Conservation (phyloP, 805 yeast genomes). For the Lachancea thermotolerans region DNA sequence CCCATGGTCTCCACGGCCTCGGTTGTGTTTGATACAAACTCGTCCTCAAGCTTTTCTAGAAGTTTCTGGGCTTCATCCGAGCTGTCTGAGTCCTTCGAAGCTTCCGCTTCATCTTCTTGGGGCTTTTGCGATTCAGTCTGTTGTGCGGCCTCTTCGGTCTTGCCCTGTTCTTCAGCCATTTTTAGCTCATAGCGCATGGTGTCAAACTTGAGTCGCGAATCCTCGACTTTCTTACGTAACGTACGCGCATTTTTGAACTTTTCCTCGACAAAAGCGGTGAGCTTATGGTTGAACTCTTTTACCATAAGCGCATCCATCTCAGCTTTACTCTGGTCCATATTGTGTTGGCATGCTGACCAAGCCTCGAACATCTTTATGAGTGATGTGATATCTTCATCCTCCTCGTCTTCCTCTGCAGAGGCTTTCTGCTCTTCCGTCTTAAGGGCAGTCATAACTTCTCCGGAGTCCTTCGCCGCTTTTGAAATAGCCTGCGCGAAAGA, state of each 20-base stretch:
- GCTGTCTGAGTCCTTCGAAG: no score
- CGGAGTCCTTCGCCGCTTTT: slow-evolving; percentile 46
- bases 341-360: slow-evolving; percentile 48
- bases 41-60: slow-evolving; percentile 63
- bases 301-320: slow-evolving; percentile 63
- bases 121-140: not conserved
- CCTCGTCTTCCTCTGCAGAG: slow-evolving; percentile 33
- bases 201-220: slow-evolving; percentile 65
- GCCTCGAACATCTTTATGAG: slow-evolving; percentile 37
- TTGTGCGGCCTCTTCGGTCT: slow-evolving; percentile 6
- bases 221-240: slow-evolving; percentile 61
- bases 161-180: slow-evolving; percentile 24
- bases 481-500: slow-evolving; percentile 69
- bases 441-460: slow-evolving; percentile 34
- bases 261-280: slow-evolving; percentile 45
- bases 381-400: slow-evolving; percentile 46
- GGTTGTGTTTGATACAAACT: slow-evolving; percentile 70
- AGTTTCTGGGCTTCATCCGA: slow-evolving; percentile 31
- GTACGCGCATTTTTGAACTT: slow-evolving; percentile 56
- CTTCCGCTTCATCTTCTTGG: not conserved
- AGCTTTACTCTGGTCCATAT: slow-evolving; percentile 60
- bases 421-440: slow-evolving; percentile 19
- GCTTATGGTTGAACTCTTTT: slow-evolving; percentile 50
- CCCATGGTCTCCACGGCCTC: slow-evolving; percentile 76
- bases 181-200: slow-evolving; percentile 54